A percentile compares a stretch with the other conserved stretches of the same genome.
phyloP scores from a whole-genome alignment of 2,329 filamentous ascomycete species.

The Colletotrichum sp. region DNA sequence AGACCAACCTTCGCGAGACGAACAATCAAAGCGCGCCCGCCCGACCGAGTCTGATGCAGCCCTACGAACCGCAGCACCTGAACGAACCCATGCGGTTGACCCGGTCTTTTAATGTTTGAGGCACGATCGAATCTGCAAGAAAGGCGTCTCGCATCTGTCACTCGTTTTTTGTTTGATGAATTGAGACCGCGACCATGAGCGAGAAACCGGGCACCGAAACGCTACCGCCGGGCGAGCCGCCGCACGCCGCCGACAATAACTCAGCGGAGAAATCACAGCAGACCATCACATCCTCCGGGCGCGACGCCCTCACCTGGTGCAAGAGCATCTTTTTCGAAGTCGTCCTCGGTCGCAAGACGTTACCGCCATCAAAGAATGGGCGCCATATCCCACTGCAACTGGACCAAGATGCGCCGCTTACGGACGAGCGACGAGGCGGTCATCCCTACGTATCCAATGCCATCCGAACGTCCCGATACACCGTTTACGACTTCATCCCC shows the following conservation, averaged over 20 bases:
- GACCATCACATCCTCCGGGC: neutral
- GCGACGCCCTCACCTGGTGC: constrained; percentile 12
- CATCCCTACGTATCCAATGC: constrained; percentile 59
- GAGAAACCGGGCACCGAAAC: neutral
- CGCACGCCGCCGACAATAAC: neutral
- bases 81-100: neutral
- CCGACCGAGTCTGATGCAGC: neutral
- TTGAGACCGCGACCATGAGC: neutral
- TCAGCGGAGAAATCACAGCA: neutral
- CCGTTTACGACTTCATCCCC: constrained; percentile 82
- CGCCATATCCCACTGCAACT: constrained; percentile 49
- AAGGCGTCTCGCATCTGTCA: neutral
- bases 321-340: constrained; percentile 47
- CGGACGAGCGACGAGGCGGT: constrained; percentile 53
- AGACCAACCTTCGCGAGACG: neutral
- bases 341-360: constrained; percentile 68
- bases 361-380: constrained; percentile 76
- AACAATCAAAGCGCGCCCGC: neutral
- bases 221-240: neutral
- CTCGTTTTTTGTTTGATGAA: neutral
- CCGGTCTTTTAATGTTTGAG: neutral
- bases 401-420: constrained; percentile 42
- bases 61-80: neutral
- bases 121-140: neutral
- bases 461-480: constrained; percentile 86